Evolutionary conservation across 768 basidiomycete species (phyloP), one percentile per base, ranked within the genome.

Genomic region (Xerocomus potaroensis): DNA sequence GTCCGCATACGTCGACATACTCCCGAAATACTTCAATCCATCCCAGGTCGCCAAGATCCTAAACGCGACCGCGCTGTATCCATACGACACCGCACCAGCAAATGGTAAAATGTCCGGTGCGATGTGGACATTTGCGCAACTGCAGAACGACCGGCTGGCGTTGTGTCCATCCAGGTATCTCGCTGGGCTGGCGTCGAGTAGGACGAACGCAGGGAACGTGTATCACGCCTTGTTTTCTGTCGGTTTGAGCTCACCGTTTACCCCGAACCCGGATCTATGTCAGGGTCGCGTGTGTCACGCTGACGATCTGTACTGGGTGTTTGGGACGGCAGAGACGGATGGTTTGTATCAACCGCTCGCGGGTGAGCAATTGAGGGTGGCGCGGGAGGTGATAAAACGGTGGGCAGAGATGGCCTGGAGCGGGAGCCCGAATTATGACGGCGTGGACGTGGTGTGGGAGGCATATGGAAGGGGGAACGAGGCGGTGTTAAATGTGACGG

Each of bases 261-360:
- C 43, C 5, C 41, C 49, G 1, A 60, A 48, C 23, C 55, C 45
- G 3, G 3, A 0, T 4, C 53, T 46, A 19, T 60, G 57, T 35
- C 42, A 14, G 0, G 48, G 48, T n/a, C 58, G 27, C 1, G 55
- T 51, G 6, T 57, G 59, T 21, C 59, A 55, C 5, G 45, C 53
- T 0, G 59, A 60, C 24, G 53, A 60, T 12, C 49, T 60, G 5
- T 58, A 52, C 29, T 61, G 29, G 44, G 32, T 49, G 2, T 61
- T 61, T 21, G 53, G 50, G 6, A 58, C 39, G 29, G 53, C 45
- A 11, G 59, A 55, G 32, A 57, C 47, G 0, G 55, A 60, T 16
- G 45, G 49, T 21, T 29, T 57, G 19, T 48, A 54, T 32, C 61
- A 60, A 14, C 52, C 46, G 8, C 22, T 57, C 24, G 50, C 41